phyloP scores from a whole-genome alignment of 2,329 filamentous ascomycete species.

The Fusarium phyllophilum region DNA sequence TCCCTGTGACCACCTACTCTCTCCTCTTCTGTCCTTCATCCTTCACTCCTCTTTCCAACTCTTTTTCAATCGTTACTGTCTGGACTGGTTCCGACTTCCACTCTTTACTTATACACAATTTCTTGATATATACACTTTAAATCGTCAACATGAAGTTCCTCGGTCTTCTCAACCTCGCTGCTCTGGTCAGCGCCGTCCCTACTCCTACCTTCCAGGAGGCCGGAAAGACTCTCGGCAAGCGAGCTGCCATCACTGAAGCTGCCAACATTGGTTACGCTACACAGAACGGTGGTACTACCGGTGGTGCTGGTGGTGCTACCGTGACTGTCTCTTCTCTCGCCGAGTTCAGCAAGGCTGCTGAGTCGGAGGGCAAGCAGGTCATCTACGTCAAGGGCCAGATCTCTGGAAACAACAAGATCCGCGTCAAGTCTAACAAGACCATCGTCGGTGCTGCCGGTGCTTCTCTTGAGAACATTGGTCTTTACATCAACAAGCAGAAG shows the following conservation, averaged over 20 bases:
- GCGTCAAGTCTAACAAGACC: constrained; percentile 57
- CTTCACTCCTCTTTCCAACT: constrained; percentile 22
- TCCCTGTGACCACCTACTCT: neutral
- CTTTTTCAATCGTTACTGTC: constrained; percentile 35
- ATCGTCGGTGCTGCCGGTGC: constrained; percentile 54
- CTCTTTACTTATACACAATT: constrained; percentile 10
- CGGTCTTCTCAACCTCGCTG: constrained; percentile 45
- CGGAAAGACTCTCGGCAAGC: constrained; percentile 46
- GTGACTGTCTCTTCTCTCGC: constrained; percentile 57
- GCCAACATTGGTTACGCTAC: constrained; percentile 50
- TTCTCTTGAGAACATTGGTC: constrained; percentile 58
- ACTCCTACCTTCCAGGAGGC: constrained; percentile 45
- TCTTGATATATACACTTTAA: neutral
- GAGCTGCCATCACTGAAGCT: constrained; percentile 50
- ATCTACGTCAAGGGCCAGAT: constrained; percentile 56
- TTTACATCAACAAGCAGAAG: constrained; percentile 61
- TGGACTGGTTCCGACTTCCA: constrained; percentile 35
- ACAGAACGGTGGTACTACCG: constrained; percentile 57
- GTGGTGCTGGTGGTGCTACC: constrained; percentile 60
- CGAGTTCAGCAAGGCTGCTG: constrained; percentile 58
- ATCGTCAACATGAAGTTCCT: constrained; percentile 48
- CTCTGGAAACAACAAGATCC: constrained; percentile 51
- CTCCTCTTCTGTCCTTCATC: constrained; percentile 12
- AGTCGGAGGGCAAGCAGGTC: constrained; percentile 55
- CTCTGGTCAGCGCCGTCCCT: constrained; percentile 45